Evolutionary conservation across 176 grass and related monocot genomes (phyloP), one percentile per base, ranked within the genome.

Genomic region (Oryza australiensis): DNA sequence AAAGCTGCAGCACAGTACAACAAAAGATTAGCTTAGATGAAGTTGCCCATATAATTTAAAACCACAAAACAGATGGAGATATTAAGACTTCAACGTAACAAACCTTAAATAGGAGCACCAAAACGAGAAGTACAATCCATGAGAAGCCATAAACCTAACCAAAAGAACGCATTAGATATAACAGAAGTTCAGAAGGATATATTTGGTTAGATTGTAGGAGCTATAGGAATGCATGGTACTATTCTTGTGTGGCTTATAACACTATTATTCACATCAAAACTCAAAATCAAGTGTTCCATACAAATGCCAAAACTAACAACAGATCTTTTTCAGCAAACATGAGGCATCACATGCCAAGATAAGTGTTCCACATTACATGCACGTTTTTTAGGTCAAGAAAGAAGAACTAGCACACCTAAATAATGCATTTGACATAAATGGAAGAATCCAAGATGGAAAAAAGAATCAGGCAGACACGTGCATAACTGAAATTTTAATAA

Each of bases 71-170:
- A 80, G 13, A 75, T 28, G 18, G 73, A 73, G 23, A 60, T 68
- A 64, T 28, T 28, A 65, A 51, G 0, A 34, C 28, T 64, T 34
- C 3, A 34, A n/a, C 46, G 34, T 86, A 40, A 64, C 75, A 80
- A 75, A 95, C 95, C 95, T 98, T 98, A 71, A 93, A 98, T 55
- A 98, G 82, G 51, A 89, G 70, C 24, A 98, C 90, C 72, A 93
- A 88, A 49, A 88, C 74, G 82, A 98, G 26, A 64, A 98, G 90
- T 62, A 88, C 88, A 83, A 91, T 85, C 95, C 95, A 98, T 32
- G 95, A 98, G 83, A 91, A 98, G 62, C 95, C 95, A 73, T 98
- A 98, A 59, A 95, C 71, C 95, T 98, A 90, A 42, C 63, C 53
- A 64, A 48, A 86, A 64, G n/a, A 79, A 87, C 29, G 23, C 34